Base-by-base conservation (phyloP, 1,284 basidiomycete species). In the Quambalaria eucalypti region DNA sequence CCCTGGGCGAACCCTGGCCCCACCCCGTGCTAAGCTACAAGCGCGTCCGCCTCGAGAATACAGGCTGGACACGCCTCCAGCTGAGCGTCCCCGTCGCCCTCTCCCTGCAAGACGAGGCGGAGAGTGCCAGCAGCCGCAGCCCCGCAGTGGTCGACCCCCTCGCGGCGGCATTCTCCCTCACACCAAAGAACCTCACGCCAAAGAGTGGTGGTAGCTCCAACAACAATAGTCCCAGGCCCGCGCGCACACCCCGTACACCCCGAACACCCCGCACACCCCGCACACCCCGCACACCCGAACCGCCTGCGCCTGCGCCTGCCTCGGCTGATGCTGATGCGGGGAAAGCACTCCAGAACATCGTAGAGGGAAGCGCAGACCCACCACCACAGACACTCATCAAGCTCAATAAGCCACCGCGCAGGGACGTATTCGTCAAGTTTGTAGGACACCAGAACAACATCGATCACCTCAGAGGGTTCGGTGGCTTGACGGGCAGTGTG, bases 11-110 rank as follows among this genome's bases (percentile, higher is more conserved):
- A 39, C 58, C 77, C 4, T 71, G 74, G 33, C 62, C 68, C 6
- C 66, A 76, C 26, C 70, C 73, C 14, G 69, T 71, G 2, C 49
- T 72, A 0, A 66, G 69, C 7, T 78, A 78, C 69, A 64, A 69
- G 14, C 78, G 77, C 44, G 67, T 74, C 16, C 75, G 78, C 2
- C 79, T 80, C 73, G 75, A 76, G 12, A 80, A 81, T 70, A 80
- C 80, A 5, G 79, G 77, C 0, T 81, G 79, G 79, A 78, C 76
- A 0, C 64, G 78, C 30, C 52, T 78, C 42, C 77, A 80, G 58
- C 47, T 80, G 4, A 78, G 62, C 1, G 69, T 68, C 8, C 61
- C 63, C 2, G 30, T 40, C 3, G 36, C 36, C 16, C 16, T n/a
- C 5, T 4, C 36, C 21, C 36, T 21, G 10, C 36, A 39, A 39